phyloP scores from a whole-genome alignment of 139 green algal species.

The Coelastrella sp. region DNA sequence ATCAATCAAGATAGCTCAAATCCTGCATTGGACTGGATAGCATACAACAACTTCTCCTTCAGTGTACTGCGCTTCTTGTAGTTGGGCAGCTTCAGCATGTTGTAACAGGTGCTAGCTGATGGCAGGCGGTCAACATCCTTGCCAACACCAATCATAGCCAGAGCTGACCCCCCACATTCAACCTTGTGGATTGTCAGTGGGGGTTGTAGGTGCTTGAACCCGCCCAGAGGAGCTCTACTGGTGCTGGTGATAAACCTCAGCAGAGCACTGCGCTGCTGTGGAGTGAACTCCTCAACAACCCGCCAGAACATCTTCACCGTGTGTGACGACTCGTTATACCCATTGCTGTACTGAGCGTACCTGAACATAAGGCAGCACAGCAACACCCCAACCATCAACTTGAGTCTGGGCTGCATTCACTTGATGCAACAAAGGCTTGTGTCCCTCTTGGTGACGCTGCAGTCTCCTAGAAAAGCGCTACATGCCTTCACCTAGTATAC shows the following conservation, averaged over 20 bases:
- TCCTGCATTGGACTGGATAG: constrained; percentile 80
- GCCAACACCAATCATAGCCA: constrained; percentile 20
- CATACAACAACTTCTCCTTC: constrained; percentile 91
- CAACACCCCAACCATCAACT: no score
- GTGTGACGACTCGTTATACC: constrained; percentile 68
- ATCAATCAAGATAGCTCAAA: constrained; percentile 89
- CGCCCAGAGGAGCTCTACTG: constrained; percentile 88
- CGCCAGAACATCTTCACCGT: constrained; percentile 90
- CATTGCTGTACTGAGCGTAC: constrained; percentile 70
- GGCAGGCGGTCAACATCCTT: constrained; percentile 91
- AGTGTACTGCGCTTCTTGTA: constrained; percentile 74
- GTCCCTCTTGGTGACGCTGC: neutral
- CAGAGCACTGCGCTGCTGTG: constrained; percentile 66
- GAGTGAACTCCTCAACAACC: constrained; percentile 62
- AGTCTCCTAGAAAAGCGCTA: no score
- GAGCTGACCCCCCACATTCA: neutral
- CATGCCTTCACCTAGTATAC: no score
- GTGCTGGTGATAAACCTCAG: constrained; percentile 92
- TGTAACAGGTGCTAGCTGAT: constrained; percentile 86
- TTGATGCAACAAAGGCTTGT: no score
- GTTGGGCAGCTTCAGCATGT: constrained; percentile 80
- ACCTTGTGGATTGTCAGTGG: constrained; percentile 89
- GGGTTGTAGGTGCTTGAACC: constrained; percentile 90
- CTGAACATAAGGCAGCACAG: neutral
- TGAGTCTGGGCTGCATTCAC: no score